phyloP scores from a whole-genome alignment of 441 rosid genomes.

The Mallotus japonicus region DNA sequence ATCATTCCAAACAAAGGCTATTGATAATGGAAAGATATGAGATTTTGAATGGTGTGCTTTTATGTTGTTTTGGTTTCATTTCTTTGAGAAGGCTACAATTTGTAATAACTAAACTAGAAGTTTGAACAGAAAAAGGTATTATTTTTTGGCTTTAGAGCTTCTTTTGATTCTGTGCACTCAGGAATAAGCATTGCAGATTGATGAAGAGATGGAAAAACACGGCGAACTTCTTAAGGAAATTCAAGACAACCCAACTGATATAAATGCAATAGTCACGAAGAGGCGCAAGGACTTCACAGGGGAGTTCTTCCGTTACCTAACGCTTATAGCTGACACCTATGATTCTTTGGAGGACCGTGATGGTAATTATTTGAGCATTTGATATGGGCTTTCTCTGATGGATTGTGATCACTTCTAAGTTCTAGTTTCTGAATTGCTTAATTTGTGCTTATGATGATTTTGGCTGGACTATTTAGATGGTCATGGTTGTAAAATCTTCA shows the following conservation, averaged over 20 bases:
- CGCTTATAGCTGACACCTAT: slow-evolving; percentile 57
- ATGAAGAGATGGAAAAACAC: slow-evolving; percentile 86
- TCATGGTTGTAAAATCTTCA: slow-evolving; percentile 3
- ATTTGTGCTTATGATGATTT: slow-evolving; percentile 5
- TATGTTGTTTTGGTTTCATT: neutral
- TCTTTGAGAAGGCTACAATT: neutral
- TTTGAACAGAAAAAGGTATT: slow-evolving; percentile 13
- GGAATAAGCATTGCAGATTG: slow-evolving; percentile 49
- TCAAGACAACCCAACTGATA: slow-evolving; percentile 74
- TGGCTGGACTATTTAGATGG: slow-evolving; percentile 4
- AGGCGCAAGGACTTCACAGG: slow-evolving; percentile 75
- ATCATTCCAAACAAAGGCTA: neutral
- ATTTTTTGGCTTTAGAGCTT: slow-evolving; percentile 33
- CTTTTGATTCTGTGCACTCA: slow-evolving; percentile 33
- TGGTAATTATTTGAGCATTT: slow-evolving; percentile 46
- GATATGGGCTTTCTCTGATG: neutral
- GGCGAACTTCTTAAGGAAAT: slow-evolving; percentile 69
- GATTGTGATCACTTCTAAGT: neutral
- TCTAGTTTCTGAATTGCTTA: neutral
- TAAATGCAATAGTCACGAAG: slow-evolving; percentile 66
- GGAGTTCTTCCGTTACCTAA: slow-evolving; percentile 66
- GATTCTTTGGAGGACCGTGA: slow-evolving; percentile 78
- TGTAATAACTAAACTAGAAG: slow-evolving; percentile 1
- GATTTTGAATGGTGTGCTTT: slow-evolving; percentile 1
- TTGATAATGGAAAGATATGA: too few relatives aligned